Evolutionary conservation across 225 moss, liverwort and hornwort species (phyloP).

Genomic region (Asterella californica): DNA sequence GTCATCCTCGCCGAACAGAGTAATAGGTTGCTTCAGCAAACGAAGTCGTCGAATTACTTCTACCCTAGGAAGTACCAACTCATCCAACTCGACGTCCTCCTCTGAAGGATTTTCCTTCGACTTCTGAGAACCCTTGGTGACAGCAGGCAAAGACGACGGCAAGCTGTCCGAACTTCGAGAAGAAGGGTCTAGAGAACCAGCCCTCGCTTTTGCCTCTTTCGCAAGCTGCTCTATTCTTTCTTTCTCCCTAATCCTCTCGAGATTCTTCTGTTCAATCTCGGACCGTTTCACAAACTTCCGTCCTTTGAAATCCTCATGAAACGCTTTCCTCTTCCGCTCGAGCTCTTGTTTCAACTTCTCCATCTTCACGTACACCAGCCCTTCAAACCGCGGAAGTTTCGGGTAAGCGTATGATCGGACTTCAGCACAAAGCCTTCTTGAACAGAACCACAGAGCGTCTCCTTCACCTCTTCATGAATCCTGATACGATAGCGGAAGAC

Average conservation of each 20-base stretch:
- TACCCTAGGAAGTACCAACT: no score
- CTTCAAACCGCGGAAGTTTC: no score
- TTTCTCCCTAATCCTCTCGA: conserved; percentile 57
- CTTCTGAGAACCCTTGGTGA: conserved; percentile 52
- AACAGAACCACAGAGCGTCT: no score
- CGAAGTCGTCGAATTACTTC: conserved; percentile 89
- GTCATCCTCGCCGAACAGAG: conserved; percentile 90
- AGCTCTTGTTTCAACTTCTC: conserved; percentile 82
- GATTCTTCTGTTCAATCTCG: conserved; percentile 74
- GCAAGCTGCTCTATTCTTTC: conserved; percentile 45
- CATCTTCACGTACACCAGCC: conserved; percentile 34
- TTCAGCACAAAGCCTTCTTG: no score
- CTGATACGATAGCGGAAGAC: no score
- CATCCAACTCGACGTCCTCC: conserved; percentile 56
- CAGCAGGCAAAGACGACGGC: conserved; percentile 37
- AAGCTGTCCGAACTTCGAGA: conserved; percentile 40
- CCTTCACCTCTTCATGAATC: no score
- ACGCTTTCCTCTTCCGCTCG: conserved; percentile 78
- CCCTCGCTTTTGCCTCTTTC: conserved; percentile 56
- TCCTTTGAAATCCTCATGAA: conserved; percentile 73
- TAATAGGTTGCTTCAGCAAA: no score
- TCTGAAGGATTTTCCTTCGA: conserved; percentile 66
- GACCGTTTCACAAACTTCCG: conserved; percentile 85
- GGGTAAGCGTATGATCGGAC: no score
- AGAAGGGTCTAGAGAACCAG: conserved; percentile 35